These are phyloP conservation scores for Nymphaea thermarum DNA, from an alignment of 164 flowering plant species.

Conservation along the genomic window DNA sequence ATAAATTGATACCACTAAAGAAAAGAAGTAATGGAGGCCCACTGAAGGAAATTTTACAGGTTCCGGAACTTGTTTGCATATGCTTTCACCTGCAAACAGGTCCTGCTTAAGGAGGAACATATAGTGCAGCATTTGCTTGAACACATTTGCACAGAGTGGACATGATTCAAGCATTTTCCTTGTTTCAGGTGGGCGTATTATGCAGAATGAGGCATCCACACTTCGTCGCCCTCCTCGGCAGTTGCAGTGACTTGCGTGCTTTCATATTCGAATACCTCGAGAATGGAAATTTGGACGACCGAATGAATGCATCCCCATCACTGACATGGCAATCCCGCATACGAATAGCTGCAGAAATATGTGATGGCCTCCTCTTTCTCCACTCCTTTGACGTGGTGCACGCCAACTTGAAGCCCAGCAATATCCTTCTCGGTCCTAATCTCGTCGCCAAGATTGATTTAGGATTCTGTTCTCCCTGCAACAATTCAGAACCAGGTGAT, in stretches of 20 bases:
- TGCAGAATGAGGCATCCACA: slow-evolving; percentile 80
- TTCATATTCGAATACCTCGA: slow-evolving; percentile 74
- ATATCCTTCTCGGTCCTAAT: slow-evolving; percentile 65
- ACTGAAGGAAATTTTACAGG: too few relatives aligned
- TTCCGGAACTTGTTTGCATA: not conserved
- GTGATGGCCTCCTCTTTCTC: slow-evolving; percentile 73
- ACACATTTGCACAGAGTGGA: not conserved
- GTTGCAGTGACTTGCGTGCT: slow-evolving; percentile 66
- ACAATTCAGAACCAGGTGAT: too few relatives aligned
- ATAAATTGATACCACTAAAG: too few relatives aligned
- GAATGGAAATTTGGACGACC: slow-evolving; percentile 84
- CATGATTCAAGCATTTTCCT: not conserved
- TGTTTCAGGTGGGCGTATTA: slow-evolving; percentile 59
- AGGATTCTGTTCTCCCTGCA: too few relatives aligned
- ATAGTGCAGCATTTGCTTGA: too few relatives aligned
- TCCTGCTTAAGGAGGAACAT: too few relatives aligned
- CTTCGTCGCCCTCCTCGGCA: slow-evolving; percentile 70
- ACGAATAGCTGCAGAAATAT: slow-evolving; percentile 65
- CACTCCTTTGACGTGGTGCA: slow-evolving; percentile 54
- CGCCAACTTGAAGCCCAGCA: slow-evolving; percentile 74
- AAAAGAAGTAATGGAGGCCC: not conserved
- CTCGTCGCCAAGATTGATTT: slow-evolving; percentile 45
- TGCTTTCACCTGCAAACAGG: not conserved
- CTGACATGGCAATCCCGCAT: slow-evolving; percentile 74
- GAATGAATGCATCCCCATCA: slow-evolving; percentile 62